Evolutionary conservation across 1,284 basidiomycete species (phyloP).

Genomic region (Sparassis latifolia): DNA sequence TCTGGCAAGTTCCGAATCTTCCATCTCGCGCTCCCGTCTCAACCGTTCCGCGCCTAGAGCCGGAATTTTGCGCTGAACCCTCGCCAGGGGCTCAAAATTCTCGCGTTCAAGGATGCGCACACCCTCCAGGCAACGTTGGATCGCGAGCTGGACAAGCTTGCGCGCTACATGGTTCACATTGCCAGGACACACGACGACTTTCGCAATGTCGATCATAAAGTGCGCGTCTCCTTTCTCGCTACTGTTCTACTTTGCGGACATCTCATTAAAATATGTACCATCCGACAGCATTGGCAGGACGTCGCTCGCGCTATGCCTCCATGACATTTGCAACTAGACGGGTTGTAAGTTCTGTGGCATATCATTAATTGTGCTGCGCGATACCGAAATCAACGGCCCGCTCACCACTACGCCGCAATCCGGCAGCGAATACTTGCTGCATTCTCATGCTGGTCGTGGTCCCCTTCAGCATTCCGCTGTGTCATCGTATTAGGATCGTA

Average conservation of each 20-base stretch:
- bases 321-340: not conserved
- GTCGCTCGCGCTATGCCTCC: slow-evolving; percentile 4
- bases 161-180: slow-evolving; percentile 59
- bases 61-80: slow-evolving; percentile 88
- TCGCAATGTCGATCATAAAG: slow-evolving; percentile 53
- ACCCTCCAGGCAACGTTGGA: slow-evolving; percentile 55
- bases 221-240: slow-evolving; percentile 18
- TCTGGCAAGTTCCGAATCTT: slow-evolving; percentile 39
- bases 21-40: not conserved
- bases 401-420: too few species aligned
- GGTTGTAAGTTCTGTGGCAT: too few species aligned
- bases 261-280: not conserved
- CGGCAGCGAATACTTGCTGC: too few species aligned
- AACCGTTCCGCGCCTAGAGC: slow-evolving; percentile 33
- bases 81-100: slow-evolving; percentile 77
- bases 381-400: too few species aligned
- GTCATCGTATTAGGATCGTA: too few species aligned
- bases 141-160: slow-evolving; percentile 59
- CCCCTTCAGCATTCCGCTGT: too few species aligned
- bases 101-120: slow-evolving; percentile 73
- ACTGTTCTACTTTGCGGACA: too few species aligned
- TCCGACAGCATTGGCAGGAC: slow-evolving; percentile 8
- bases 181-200: slow-evolving; percentile 45
- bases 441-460: too few species aligned
- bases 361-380: too few species aligned